Evolutionary conservation across 2,329 filamentous ascomycete genomes (phyloP), one percentile per base, ranked within the genome.

Genomic region (Gnomoniopsis smithogilvyi): DNA sequence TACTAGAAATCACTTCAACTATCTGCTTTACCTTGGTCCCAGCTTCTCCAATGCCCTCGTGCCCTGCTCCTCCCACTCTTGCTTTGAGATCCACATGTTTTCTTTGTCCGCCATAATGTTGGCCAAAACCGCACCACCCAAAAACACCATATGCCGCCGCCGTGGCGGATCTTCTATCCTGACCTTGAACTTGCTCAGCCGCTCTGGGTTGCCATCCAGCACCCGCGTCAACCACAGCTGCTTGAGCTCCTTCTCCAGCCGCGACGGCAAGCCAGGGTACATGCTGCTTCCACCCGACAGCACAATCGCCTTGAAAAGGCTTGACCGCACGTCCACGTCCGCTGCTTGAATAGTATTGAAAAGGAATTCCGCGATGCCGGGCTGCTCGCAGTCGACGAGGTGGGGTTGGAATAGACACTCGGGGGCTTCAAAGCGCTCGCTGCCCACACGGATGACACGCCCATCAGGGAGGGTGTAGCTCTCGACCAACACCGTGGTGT

Each of bases 71-170:
- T 95, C 85, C 95, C 95, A 99, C 77, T 99, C 95, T 70, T 90
- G 84, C 82, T 96, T 96, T 67, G 89, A 90, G 70, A 99, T 93
- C 95, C 95, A 99, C 95, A 98, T 98, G 73, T 89, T 90, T 74
- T 97, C 92, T 79, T 97, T 98, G 78, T 98, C 93, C 49, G 95
- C 93, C 90, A 99, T 98, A 75, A 99, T 96, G 73, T 98, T 98
- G 67, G 95, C 95, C 69, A 99, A 80, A 63, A 99, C 95, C 26
- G 95, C 95, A 67, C 95, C 95, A 60, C 95, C 95, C 58, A 99
- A 78, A 83, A 99, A 98, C n/a, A 99, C 95, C 93, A 99, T 98
- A 80, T 99, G 95, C 76, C 94, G 85, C 78, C 95, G 86, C 77
- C 95, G 85, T 36, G 95, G 95, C 54, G 95, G 95, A 74, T 99